Evolutionary conservation across 1,284 basidiomycete species (phyloP).

Genomic region (Ganoderma lingzhi): DNA sequence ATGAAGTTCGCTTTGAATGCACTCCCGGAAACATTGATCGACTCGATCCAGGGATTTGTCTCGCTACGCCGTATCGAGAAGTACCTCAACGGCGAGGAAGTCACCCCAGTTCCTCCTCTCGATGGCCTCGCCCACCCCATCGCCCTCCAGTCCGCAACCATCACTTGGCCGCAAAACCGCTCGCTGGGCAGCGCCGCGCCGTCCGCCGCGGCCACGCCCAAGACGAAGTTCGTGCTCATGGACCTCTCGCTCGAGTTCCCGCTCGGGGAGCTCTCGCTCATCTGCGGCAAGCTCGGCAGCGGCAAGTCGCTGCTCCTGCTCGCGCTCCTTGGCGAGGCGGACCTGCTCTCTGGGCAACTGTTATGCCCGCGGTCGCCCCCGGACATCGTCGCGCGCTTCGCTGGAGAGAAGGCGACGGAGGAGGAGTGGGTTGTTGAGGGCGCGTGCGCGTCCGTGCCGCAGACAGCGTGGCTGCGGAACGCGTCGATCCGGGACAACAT

Average conservation of each 20-base stretch:
- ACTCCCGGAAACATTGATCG: slow-evolving; percentile 90
- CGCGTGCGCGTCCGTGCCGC: slow-evolving; percentile 91
- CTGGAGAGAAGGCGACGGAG: slow-evolving; percentile 47
- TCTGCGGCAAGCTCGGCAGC: slow-evolving; percentile 85
- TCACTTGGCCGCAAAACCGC: slow-evolving; percentile 90
- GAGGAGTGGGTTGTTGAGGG: slow-evolving; percentile 82
- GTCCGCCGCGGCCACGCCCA: slow-evolving; percentile 76
- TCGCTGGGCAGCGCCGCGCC: slow-evolving; percentile 48
- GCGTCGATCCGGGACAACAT: slow-evolving; percentile 96
- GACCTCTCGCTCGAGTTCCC: slow-evolving; percentile 87
- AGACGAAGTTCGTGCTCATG: slow-evolving; percentile 81
- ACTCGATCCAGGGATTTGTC: slow-evolving; percentile 85
- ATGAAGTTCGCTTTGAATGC: slow-evolving; percentile 87
- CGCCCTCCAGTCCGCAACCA: slow-evolving; percentile 82
- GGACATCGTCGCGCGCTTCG: slow-evolving; percentile 73
- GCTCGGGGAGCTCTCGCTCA: slow-evolving; percentile 75
- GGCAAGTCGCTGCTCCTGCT: slow-evolving; percentile 87
- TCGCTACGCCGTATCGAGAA: slow-evolving; percentile 92
- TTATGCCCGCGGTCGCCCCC: slow-evolving; percentile 86
- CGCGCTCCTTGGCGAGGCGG: slow-evolving; percentile 91
- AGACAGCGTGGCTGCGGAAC: slow-evolving; percentile 90
- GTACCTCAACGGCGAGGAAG: slow-evolving; percentile 80
- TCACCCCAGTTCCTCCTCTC: slow-evolving; percentile 65
- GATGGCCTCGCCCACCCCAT: slow-evolving; percentile 67
- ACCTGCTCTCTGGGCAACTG: slow-evolving; percentile 83